phyloP scores from a whole-genome alignment of 164 flowering plant genomes.

The Berberis vulgaris region DNA sequence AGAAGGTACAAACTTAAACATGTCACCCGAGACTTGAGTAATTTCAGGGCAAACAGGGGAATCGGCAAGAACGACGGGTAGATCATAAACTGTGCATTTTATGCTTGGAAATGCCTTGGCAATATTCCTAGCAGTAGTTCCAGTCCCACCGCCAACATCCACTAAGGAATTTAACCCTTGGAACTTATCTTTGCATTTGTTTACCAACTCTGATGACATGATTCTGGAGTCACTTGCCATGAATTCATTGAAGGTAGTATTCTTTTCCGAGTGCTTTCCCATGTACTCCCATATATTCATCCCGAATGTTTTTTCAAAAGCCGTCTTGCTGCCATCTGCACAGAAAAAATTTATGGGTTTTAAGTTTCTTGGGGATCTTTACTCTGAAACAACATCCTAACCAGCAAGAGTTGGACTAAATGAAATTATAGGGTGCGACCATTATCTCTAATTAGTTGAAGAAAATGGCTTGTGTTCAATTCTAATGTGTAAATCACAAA shows the following conservation, averaged over 20 bases:
- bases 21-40: conserved; percentile 17
- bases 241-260: conserved; percentile 16
- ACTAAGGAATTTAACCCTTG: conserved; percentile 25
- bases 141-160: conserved; percentile 18
- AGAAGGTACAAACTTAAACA: conserved; percentile 19
- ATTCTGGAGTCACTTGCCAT: conserved; percentile 20
- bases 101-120: conserved; percentile 18
- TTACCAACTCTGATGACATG: conserved; percentile 9
- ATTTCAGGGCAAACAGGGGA: conserved; percentile 7
- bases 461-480: too few species aligned
- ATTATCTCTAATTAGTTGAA: too few species aligned
- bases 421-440: too few species aligned
- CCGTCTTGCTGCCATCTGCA: conserved; percentile 3
- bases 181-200: conserved; percentile 9
- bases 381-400: too few species aligned
- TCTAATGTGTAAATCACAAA: too few species aligned
- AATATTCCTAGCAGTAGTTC: conserved; percentile 5
- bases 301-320: conserved; percentile 24
- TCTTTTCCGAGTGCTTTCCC: conserved; percentile 7
- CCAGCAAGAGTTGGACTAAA: too few species aligned
- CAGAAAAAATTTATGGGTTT: too few species aligned
- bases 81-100: conserved; percentile 25
- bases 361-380: too few species aligned
- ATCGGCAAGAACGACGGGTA: conserved; percentile 17
- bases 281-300: conserved; percentile 16